Conservation (phyloP, 345 rosid genomes). For the Salix purpurea region DNA sequence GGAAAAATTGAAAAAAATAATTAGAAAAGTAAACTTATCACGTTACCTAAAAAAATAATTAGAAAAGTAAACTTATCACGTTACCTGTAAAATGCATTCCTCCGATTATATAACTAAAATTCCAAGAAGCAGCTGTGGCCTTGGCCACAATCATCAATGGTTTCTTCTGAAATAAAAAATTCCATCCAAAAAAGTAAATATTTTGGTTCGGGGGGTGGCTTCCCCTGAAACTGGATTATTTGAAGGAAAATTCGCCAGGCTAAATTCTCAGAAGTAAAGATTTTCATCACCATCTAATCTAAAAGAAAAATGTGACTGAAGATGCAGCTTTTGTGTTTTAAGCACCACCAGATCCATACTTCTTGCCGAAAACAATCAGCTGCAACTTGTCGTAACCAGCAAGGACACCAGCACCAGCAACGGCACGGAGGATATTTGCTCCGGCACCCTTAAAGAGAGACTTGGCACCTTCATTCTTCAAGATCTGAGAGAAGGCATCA, state of each 20-base stretch:
- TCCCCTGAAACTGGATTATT: slow-evolving; percentile 40
- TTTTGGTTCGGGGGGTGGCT: slow-evolving; percentile 15
- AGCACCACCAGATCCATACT: slow-evolving; percentile 32
- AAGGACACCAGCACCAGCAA: slow-evolving; percentile 39
- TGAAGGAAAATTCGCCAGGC: slow-evolving; percentile 26
- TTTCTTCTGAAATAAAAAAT: slow-evolving; percentile 14
- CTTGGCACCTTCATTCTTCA: slow-evolving; percentile 36
- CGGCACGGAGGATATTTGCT: slow-evolving; percentile 35
- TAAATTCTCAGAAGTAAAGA: slow-evolving; percentile 26
- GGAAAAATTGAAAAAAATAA: too few species aligned
- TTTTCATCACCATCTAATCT: slow-evolving; percentile 62
- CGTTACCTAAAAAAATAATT: too few species aligned
- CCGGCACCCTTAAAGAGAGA: slow-evolving; percentile 42
- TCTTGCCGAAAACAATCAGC: slow-evolving; percentile 34
- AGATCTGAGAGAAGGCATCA: slow-evolving; percentile 26
- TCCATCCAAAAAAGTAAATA: slow-evolving; percentile 20
- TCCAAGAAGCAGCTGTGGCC: background rate
- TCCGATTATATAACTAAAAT: slow-evolving; percentile 1
- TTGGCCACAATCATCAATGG: slow-evolving; percentile 9
- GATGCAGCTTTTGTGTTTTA: background rate
- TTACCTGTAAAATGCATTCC: background rate
- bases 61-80: background rate
- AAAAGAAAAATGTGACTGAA: background rate
- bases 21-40: too few species aligned
- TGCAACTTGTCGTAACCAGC: slow-evolving; percentile 37